Evolutionary conservation across 2,329 filamentous ascomycete species (phyloP).

Genomic region (Elsinoe ampelina): DNA sequence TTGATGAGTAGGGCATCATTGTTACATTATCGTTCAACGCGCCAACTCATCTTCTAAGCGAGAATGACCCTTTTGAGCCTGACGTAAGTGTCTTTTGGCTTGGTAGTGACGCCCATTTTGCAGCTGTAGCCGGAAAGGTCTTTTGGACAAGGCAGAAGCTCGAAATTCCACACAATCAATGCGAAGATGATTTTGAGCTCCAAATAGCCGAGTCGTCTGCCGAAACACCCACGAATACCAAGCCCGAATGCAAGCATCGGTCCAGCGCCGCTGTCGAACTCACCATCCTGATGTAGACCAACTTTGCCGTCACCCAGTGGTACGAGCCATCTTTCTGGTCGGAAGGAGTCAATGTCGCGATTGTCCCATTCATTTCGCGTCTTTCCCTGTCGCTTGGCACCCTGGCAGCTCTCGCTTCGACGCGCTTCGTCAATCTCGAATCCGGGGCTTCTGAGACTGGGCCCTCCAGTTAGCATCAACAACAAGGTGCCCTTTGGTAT

Average conservation of each 20-base stretch:
- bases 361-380: constrained; percentile 21
- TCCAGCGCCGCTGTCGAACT: constrained; percentile 29
- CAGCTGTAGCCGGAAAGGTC: constrained; percentile 18
- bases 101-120: background rate
- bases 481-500: constrained; percentile 34
- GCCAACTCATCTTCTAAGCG: background rate
- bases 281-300: background rate
- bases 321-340: constrained; percentile 34
- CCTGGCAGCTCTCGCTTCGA: constrained; percentile 24
- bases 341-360: constrained; percentile 27
- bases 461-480: constrained; percentile 22
- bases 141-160: constrained; percentile 15
- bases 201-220: background rate
- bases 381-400: constrained; percentile 22
- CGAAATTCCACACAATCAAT: constrained; percentile 7
- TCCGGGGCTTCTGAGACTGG: constrained; percentile 18
- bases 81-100: background rate
- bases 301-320: background rate
- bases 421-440: constrained; percentile 22
- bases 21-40: background rate
- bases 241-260: constrained; percentile 30
- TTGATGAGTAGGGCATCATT: no score
- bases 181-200: background rate
- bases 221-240: constrained; percentile 31
- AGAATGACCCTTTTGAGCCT: background rate